Evolutionary conservation across 148 eudicot genomes (phyloP), one percentile per base, ranked within the genome.

Genomic region (Fagopyrum esculentum): DNA sequence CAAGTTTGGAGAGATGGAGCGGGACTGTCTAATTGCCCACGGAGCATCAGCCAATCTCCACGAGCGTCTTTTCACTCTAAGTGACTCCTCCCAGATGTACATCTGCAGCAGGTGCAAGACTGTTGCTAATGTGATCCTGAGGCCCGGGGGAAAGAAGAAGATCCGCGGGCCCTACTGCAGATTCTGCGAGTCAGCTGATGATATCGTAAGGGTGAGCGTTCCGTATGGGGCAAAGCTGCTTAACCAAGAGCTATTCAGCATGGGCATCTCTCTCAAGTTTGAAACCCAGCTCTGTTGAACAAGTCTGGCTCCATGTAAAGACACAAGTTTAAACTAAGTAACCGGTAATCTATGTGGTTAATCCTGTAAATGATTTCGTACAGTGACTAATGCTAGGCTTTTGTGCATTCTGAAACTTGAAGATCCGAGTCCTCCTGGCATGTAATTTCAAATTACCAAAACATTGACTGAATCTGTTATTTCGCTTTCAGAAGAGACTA

Each of bases 1-100:
- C 74, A 94, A 94, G 70, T 94, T 94, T 46, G 98, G 97, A 1
- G 97, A 94, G 72, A 94, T 94, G 98, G 98, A 94, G 69, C 83
- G 98, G 0, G 98, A 94, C 75, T 94, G 98, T 66, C 92, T 94
- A 2, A 94, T 94, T 3, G 98, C 97, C 64, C 98, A 94, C 19
- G 98, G 98, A 48, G 98, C 98, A 8, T 83, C 98, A 22, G 88
- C 93, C 15, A 94, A 94, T 77, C 89, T 94, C 13, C 97, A 94
- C 19, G 98, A 94, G 78, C 87, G 98, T 2, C 97, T 94, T 46
- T 94, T 94, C 84, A 92, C 97, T 0, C 92, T 92, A 40, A 90
- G 97, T 46, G 98, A 94, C 80, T 86, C 85, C 8, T 87, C 97
- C 0, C 93, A 92, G 81, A 94, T 94, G 97, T 97, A 92, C 74